Evolutionary conservation across 176 grass and related monocot genomes (phyloP).

Genomic region (Zizania latifolia): DNA sequence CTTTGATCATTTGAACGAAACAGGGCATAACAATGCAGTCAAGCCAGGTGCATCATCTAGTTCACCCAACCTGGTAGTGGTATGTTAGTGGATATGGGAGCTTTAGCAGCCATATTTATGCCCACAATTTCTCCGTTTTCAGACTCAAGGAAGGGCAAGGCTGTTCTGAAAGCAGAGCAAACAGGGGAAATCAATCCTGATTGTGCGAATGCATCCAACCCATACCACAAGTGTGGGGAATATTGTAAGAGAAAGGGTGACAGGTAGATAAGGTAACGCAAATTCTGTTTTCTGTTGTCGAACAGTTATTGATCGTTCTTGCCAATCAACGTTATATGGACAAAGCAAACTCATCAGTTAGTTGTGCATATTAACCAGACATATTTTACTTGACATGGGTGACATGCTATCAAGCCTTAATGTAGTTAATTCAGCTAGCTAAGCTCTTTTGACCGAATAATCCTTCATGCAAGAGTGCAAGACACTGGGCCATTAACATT

Average conservation of each 20-base stretch:
- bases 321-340: not conserved
- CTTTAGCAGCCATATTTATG: slow-evolving; percentile 22
- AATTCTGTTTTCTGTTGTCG: not conserved
- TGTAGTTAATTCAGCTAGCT: slow-evolving; percentile 10
- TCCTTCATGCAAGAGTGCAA: slow-evolving; percentile 1
- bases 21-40: not conserved
- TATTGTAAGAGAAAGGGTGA: slow-evolving; percentile 48
- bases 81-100: not conserved
- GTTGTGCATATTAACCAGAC: not conserved
- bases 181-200: slow-evolving; percentile 52
- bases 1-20: slow-evolving; percentile 43
- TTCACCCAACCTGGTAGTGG: not conserved
- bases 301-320: not conserved
- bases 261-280: slow-evolving; percentile 38
- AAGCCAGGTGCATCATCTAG: slow-evolving; percentile 36
- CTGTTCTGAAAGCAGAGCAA: slow-evolving; percentile 18
- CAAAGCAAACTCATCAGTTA: not conserved
- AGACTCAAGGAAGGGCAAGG: slow-evolving; percentile 40
- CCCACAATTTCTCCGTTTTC: not conserved
- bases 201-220: slow-evolving; percentile 83
- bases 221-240: slow-evolving; percentile 73
- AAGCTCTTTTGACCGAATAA: not conserved
- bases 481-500: not conserved
- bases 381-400: not conserved
- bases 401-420: not conserved